Evolutionary conservation across 2,329 filamentous ascomycete genomes (phyloP), one percentile per base, ranked within the genome.

Genomic region (Leptographium lundbergii): DNA sequence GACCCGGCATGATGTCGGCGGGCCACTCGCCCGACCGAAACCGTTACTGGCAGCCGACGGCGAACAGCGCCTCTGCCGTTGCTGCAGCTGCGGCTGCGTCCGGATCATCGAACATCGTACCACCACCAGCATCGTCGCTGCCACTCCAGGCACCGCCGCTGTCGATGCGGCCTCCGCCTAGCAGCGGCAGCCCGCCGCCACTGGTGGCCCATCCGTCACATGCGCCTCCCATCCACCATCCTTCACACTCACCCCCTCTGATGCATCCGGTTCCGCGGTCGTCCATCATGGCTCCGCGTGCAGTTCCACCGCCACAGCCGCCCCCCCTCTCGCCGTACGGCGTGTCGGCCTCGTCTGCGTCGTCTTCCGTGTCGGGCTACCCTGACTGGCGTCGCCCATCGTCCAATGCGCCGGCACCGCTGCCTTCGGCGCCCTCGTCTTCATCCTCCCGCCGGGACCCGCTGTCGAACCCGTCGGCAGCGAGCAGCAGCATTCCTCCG

Each of bases 61-160:
- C 54, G 39, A 32, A 42, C 54, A 48, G 9, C 19, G 24, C 24
- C 11, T 14, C 24, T 24, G 34, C 19, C 9, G 39, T 45, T 34
- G 53, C 53, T 6, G 34, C 36, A 2, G 48, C 56, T 25, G 36
- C 51, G n/a, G 9, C 32, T 10, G 32, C 32, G 6, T 39, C 57
- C 17, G 22, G 53, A n/a, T 6, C 29, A 9, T 55, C 59, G 22
- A 19, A 29, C 9, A 27, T 48, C 0, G 54, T 54, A 19, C 57
- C 62, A 19, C 57, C 62, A 13, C 58, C 61, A n/a, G 57, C 61
- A 4, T 58, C 62, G 36, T 61, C 61, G 14, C 50, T 61, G 34
- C 47, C 61, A 1, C 62, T 60, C 58, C 60, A 62, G 34, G 51
- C 53, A 19, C 51, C 58, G 6, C 47, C 60, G 9, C 50, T 59